Conservation (phyloP, 2,329 filamentous ascomycete genomes). For the Ascochyta viciae-villosae region DNA sequence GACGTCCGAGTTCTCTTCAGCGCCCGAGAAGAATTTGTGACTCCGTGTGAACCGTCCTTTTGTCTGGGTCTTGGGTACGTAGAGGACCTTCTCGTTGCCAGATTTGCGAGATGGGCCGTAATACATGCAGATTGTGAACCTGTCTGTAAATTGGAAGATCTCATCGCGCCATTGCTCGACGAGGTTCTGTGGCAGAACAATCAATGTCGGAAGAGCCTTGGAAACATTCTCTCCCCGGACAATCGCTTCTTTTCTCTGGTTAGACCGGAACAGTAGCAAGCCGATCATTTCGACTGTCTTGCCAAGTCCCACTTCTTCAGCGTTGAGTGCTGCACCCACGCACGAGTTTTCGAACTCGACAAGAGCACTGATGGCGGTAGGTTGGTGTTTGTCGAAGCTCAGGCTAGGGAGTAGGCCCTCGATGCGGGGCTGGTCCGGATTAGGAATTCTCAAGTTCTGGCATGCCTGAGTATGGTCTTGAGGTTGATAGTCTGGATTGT, state of each 20-base stretch:
- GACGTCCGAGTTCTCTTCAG: background rate
- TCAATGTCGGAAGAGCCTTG: background rate
- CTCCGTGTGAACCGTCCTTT: background rate
- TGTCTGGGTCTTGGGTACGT: background rate
- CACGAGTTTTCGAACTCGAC: background rate
- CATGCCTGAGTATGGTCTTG: background rate
- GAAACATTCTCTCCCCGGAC: background rate
- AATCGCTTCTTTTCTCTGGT: background rate
- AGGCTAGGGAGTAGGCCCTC: background rate
- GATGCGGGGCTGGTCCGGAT: background rate
- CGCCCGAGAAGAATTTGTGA: background rate
- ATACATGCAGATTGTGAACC: background rate
- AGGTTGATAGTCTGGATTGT: background rate
- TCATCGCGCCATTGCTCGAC: background rate
- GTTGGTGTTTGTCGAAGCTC: background rate
- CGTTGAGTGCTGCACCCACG: background rate
- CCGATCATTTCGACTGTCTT: background rate
- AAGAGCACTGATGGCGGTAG: background rate
- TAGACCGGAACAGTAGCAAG: background rate
- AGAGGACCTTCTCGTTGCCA: background rate
- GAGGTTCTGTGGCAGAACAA: background rate
- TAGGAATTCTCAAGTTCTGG: background rate
- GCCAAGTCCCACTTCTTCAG: background rate
- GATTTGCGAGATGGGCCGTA: background rate
- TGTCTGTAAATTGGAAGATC: background rate